Evolutionary conservation across 208 protist genomes (phyloP), one percentile per base, ranked within the genome.

Genomic region (Leishmania mexicana): DNA sequence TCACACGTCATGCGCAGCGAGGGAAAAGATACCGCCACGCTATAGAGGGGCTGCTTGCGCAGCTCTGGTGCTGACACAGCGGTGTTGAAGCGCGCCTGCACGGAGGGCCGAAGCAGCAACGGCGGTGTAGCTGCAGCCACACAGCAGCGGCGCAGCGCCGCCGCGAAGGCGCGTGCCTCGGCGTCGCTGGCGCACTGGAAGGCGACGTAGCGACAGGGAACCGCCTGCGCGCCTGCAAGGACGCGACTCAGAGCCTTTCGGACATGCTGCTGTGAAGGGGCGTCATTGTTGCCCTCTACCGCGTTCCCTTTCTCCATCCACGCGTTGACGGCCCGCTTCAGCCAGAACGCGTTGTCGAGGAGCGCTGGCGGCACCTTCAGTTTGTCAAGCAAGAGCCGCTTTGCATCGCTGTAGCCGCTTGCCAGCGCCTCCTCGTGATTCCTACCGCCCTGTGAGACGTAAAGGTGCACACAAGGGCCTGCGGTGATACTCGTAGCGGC

Each of bases 131-230:
- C 24, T 21, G 54, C 73, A 4, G 24, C 67, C 65, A 86, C 83
- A 53, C 79, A 86, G 57, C 78, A 82, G 24, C 67, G 78, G 31
- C 71, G 83, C 73, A 86, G 68, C 65, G 83, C 54, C n/a, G 64
- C n/a, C 31, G 77, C 83, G 17, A 86, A n/a, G 2, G 45, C 51
- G 28, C 38, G 35, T 24, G 83, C 79, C 51, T 86, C 83, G 15
- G 76, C 78, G 1, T 42, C 38, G 45, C 8, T 77, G 54, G 78
- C 78, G 68, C 83, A 86, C 42, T 80, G 54, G 11, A 86, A 83
- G 3, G 74, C 65, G 3, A 83, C 78, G 58, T 83, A 83, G 13
- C 67, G 83, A 42, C 83, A 86, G 31, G 78, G 83, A 76, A 86
- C 78, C 8, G 78, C 57, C 15, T 83, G 78, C 4, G 68, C 60